Percentiles rank a stretch among this genome's conserved stretches.
Conservation (phyloP, 257 asterid species). For the Mentha longifolia region DNA sequence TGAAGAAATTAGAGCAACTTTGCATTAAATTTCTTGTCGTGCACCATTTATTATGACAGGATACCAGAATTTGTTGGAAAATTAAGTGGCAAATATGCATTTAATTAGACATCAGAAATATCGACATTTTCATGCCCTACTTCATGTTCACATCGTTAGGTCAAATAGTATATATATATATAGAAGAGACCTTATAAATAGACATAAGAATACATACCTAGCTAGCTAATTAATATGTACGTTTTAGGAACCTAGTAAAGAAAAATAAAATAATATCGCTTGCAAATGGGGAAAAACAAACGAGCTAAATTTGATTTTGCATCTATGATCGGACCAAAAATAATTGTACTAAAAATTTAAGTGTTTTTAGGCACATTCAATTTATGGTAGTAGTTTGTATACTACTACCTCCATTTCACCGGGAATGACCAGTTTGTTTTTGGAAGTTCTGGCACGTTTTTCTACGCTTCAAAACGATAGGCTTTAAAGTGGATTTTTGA, state of each 20-base stretch:
- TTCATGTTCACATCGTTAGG: constrained; percentile 14
- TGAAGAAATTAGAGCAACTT: constrained; percentile 19
- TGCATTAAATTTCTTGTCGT: constrained; percentile 25
- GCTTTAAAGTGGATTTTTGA: no score
- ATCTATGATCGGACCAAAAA: background rate
- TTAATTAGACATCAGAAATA: background rate
- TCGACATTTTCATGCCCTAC: constrained; percentile 6
- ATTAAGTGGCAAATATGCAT: constrained; percentile 1
- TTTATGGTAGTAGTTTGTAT: no score
- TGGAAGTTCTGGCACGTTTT: no score
- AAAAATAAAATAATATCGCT: background rate
- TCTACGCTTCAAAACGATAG: no score
- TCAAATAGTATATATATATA: background rate
- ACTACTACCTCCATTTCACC: no score
- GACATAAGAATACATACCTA: background rate
- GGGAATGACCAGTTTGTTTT: no score
- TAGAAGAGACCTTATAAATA: no score
- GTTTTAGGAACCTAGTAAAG: no score
- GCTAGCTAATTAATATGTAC: no score
- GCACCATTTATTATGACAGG: constrained; percentile 9
- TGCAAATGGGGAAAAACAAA: background rate
- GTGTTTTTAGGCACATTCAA: background rate
- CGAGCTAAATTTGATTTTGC: constrained; percentile 8
- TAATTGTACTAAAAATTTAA: constrained; percentile 4
- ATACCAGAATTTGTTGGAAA: constrained; percentile 18